Conservation (phyloP, 78 protist genomes). For the Isochrysis galbana region DNA sequence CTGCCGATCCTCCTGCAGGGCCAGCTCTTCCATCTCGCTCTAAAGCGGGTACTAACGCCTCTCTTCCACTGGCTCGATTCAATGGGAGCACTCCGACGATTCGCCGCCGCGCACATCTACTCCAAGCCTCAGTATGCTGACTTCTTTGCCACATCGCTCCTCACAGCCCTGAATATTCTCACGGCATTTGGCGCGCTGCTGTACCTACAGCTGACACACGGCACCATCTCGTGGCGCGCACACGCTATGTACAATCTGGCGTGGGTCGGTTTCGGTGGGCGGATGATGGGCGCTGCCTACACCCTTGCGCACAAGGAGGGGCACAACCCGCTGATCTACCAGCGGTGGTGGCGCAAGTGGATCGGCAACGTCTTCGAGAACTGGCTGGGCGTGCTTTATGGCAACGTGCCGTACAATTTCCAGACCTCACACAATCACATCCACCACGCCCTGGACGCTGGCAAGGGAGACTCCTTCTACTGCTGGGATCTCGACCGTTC, state of each 20-base stretch:
- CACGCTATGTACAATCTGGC: neutral
- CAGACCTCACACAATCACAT: slow-evolving; percentile 21
- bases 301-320: slow-evolving; percentile 52
- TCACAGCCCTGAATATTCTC: neutral
- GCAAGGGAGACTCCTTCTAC: slow-evolving; percentile 43
- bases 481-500: slow-evolving; percentile 33
- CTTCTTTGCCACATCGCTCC: neutral
- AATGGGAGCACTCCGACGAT: neutral
- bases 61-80: neutral
- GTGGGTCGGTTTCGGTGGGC: slow-evolving; percentile 47
- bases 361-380: slow-evolving; percentile 37
- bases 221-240: neutral
- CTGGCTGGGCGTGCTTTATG: slow-evolving; percentile 18
- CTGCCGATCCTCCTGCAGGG: neutral
- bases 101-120: slow-evolving; percentile 10
- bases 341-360: neutral
- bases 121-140: slow-evolving; percentile 1
- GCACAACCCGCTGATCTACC: slow-evolving; percentile 18
- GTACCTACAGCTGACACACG: neutral
- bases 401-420: slow-evolving; percentile 48
- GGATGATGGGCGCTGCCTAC: slow-evolving; percentile 51
- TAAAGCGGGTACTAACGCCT: neutral
- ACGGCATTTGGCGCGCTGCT: no score
- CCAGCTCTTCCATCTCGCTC: neutral
- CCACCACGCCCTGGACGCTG: slow-evolving; percentile 38